Base-by-base conservation (phyloP, 441 rosid genomes). In the Capsella rubella region DNA sequence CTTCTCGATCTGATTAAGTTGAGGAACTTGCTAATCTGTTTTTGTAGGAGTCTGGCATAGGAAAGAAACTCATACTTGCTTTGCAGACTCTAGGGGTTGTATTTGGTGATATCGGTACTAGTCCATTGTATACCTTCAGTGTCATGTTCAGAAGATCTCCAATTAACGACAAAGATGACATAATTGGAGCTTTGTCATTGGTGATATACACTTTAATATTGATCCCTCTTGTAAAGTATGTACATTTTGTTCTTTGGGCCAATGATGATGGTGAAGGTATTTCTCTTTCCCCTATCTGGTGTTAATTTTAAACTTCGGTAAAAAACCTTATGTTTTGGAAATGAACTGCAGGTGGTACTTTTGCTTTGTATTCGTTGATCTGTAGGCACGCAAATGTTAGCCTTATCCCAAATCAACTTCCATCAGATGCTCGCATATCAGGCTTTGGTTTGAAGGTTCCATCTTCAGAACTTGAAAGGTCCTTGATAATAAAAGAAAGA, bases 241-340 rank as follows among this genome's bases (percentile, higher is more conserved):
- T 86, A 58, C 79, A 85, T 73, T 90, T 95, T 59, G 98, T 92
- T 76, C 97, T 95, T 61, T 92, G 98, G 96, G 99, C 97, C 35
- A 95, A 95, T 74, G 98, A 95, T 57, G 98, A 95, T 61, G 99
- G 99, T 66, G 99, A 95, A 95, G 98, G 97, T 95, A 83, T 49
- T 37, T 42, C 0, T 5, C 4, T 65, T 58, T 10, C 29, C 58
- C 16, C 51, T 25, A 16, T 58, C 51, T 56, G 28, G n/a, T 67
- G 46, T 51, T 9, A 13, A 6, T 34, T 34, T 57, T 40, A 25
- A 16, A 27, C 0, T 35, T 75, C 3, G 59, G 25, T 32, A 4
- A 28, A 28, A 46, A 11, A 13, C 10, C 5, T 78, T 54, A 10
- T 7, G 8, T 13, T 79, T 15, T 70, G 58, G 58, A 50, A 32